Percentiles rank a stretch among this genome's conserved stretches.
These are phyloP conservation scores for Diplotaxis tenuifolia DNA, from an alignment of 345 rosid genomes.

Conservation along the genomic window DNA sequence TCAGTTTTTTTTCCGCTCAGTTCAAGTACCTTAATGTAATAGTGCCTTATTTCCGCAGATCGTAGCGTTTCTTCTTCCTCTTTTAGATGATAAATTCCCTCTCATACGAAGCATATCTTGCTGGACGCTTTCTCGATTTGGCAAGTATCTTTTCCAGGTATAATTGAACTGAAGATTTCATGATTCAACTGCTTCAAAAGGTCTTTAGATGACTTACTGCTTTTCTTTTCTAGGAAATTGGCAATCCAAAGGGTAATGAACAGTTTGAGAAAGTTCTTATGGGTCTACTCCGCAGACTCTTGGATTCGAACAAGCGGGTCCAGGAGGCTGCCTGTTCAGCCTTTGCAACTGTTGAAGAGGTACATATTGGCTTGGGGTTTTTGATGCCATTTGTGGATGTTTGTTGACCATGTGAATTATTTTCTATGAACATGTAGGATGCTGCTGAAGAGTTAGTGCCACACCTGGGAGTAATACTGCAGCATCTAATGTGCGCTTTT, in stretches of 20 bases:
- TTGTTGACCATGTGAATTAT: no score
- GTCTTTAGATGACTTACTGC: constrained; percentile 15
- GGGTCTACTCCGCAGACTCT: constrained; percentile 77
- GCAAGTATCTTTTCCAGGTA: constrained; percentile 97
- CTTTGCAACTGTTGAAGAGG: constrained; percentile 97
- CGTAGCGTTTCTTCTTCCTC: constrained; percentile 83
- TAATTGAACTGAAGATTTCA: constrained; percentile 10
- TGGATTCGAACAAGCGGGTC: constrained; percentile 92
- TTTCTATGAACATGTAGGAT: no score
- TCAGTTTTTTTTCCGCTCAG: constrained; percentile 4
- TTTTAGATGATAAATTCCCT: constrained; percentile 89
- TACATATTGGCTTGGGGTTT: no score
- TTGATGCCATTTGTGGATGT: no score
- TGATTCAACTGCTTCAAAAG: background rate
- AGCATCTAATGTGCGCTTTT: constrained; percentile 94
- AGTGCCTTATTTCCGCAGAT: constrained; percentile 53
- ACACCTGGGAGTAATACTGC: constrained; percentile 74
- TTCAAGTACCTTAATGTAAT: background rate
- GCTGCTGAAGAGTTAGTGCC: constrained; percentile 87
- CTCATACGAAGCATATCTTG: constrained; percentile 93
- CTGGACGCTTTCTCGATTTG: constrained; percentile 97
- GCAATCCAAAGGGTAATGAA: constrained; percentile 65
- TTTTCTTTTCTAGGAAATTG: constrained; percentile 53
- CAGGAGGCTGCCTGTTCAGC: constrained; percentile 99
- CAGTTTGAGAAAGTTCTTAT: constrained; percentile 80